Percentiles rank a stretch among this genome's conserved stretches.
Conservation (phyloP, 768 basidiomycete genomes). For the Boletus pseudo-olivaceus region DNA sequence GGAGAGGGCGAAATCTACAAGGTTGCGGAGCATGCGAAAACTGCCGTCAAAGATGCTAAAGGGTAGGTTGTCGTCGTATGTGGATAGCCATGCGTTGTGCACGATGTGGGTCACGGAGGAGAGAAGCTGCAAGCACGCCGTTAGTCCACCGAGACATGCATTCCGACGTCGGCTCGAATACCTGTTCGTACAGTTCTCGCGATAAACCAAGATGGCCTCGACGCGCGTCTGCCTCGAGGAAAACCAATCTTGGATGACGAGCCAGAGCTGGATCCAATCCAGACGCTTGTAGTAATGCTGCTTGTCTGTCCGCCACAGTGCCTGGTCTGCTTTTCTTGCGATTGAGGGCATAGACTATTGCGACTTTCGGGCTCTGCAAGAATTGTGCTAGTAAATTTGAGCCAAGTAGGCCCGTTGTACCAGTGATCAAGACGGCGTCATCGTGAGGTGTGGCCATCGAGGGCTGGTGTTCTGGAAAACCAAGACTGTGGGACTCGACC, state of each 20-base stretch:
- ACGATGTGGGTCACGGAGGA: constrained; percentile 36
- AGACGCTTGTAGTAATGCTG: constrained; percentile 23
- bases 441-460: neutral
- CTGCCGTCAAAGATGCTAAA: constrained; percentile 10
- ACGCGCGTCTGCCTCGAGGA: constrained; percentile 32
- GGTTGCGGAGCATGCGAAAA: constrained; percentile 22
- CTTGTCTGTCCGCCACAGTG: constrained; percentile 26
- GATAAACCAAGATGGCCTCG: constrained; percentile 25
- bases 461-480: constrained; percentile 11
- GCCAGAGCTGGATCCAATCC: constrained; percentile 31
- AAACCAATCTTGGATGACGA: constrained; percentile 27
- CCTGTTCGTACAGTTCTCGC: constrained; percentile 26
- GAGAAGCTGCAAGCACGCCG: constrained; percentile 8
- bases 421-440: constrained; percentile 31
- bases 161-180: neutral
- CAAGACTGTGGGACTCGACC: neutral
- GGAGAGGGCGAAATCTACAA: constrained; percentile 36
- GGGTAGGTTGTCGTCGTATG: neutral
- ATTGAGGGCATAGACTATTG: constrained; percentile 31
- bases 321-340: constrained; percentile 13
- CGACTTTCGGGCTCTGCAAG: constrained; percentile 10
- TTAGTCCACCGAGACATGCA: neutral
- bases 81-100: constrained; percentile 29
- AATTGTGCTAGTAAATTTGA: constrained; percentile 26
- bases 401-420: constrained; percentile 35